Evolutionary conservation across 805 yeast genomes (phyloP).

Genomic region (Lachancea waltii): DNA sequence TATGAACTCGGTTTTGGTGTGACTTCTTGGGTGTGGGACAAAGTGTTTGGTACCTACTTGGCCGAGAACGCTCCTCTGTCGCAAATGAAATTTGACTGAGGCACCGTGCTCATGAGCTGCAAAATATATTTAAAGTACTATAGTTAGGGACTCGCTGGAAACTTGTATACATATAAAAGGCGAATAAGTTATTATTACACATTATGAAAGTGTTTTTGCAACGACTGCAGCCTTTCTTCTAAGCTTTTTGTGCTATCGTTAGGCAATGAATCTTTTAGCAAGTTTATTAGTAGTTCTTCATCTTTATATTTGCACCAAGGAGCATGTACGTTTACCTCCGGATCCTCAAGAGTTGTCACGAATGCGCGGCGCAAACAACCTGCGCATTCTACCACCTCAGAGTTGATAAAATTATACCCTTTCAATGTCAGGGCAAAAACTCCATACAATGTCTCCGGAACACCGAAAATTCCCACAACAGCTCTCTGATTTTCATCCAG

Average conservation of each 20-base stretch:
- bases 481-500: neutral
- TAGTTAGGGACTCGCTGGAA: too few species aligned
- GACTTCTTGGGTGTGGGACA: slow-evolving; percentile 90
- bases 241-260: neutral
- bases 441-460: slow-evolving; percentile 1
- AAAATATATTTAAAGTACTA: too few species aligned
- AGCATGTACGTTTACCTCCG: slow-evolving; percentile 14
- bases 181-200: too few species aligned
- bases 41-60: slow-evolving; percentile 77
- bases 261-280: neutral
- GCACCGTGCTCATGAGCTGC: too few species aligned
- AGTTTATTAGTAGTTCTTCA: neutral
- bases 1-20: slow-evolving; percentile 97
- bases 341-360: slow-evolving; percentile 4
- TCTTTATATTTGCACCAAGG: slow-evolving; percentile 21
- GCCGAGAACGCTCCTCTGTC: slow-evolving; percentile 36
- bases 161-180: too few species aligned
- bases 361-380: slow-evolving; percentile 16
- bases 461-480: neutral
- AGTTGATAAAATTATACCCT: slow-evolving; percentile 13
- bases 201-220: neutral
- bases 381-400: slow-evolving; percentile 11
- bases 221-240: neutral
- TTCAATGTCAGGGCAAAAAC: slow-evolving; percentile 10
- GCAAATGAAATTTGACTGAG: slow-evolving; percentile 30